These are phyloP conservation scores for Camellia lanceoleosa DNA, from an alignment of 148 eudicot genomes.

Conservation along the genomic window DNA sequence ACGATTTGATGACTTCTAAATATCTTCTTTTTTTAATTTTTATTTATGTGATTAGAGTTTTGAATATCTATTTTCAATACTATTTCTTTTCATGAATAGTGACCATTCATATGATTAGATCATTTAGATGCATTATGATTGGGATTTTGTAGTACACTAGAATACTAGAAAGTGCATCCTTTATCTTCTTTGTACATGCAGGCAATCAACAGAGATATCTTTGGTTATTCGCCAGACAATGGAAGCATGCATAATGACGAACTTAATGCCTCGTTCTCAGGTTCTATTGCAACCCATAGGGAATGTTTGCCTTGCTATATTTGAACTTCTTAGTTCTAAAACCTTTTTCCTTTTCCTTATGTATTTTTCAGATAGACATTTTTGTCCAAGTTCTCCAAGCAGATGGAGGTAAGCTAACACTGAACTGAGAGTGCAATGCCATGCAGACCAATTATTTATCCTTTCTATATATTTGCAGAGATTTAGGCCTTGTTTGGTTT, in stretches of 20 bases:
- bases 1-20: not conserved
- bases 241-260: constrained; percentile 89
- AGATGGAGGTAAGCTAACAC: constrained; percentile 68
- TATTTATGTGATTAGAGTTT: not conserved
- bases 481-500: too few relatives aligned
- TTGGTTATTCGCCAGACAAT: constrained; percentile 92
- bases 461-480: too few relatives aligned
- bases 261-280: constrained; percentile 91
- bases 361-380: constrained; percentile 74
- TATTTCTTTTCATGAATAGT: not conserved
- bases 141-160: not conserved
- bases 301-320: not conserved
- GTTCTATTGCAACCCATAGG: constrained; percentile 26
- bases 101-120: not conserved
- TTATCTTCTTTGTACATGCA: constrained; percentile 21
- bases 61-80: not conserved
- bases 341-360: not conserved
- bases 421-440: not conserved
- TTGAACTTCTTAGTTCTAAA: constrained; percentile 11
- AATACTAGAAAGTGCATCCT: not conserved
- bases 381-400: constrained; percentile 99
- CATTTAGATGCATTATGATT: not conserved
- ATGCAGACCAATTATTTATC: not conserved
- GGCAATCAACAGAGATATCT: constrained; percentile 95
- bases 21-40: not conserved